Evolutionary conservation across 805 yeast species (phyloP), one percentile per base, ranked within the genome.

Genomic region (Priceomyces carsonii): DNA sequence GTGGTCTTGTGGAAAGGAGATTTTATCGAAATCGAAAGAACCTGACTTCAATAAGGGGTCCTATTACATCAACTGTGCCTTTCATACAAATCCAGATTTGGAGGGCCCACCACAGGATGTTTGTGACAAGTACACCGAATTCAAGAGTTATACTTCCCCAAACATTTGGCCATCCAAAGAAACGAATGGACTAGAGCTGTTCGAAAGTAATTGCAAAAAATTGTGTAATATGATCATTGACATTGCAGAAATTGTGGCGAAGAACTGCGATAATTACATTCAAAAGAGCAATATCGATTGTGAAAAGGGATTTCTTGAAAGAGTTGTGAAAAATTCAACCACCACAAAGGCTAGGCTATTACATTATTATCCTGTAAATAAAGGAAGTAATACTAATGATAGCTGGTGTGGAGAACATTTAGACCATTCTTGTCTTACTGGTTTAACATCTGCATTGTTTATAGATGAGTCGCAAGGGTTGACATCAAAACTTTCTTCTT

Each of bases 361-460:
- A 27, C 82, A 79, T 43, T 79, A 79, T 45, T 77, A 59, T 40
- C 75, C 81, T 1, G 35, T 46, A 3, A 33, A 40, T 3, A 42
- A 30, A 10, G 41, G 29, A 8, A 25, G 14, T 8, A 36, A 32
- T 6, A 23, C 30, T 1, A 18, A 32, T 6, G 65, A 56, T 35
- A 67, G 65, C 26, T 79, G 84, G 84, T 79, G 84, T 51, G 82
- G 82, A 0, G 80, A 76, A 44, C 84, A 79, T 48, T 44, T 68
- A 26, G 84, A 79, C 50, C 83, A 78, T 44, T 73, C 79, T 4
- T 76, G 82, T 47, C 54, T 79, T 15, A 79, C 84, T 1, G 83
- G 79, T 0, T 57, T 79, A 13, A 76, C 82, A 1, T 69, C 79
- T 15, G 81, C 82, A 8, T 50, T 75, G 45, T 76, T 65, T 40